Conservation (phyloP, 306 rosid genomes). For the Quercus rubra region DNA sequence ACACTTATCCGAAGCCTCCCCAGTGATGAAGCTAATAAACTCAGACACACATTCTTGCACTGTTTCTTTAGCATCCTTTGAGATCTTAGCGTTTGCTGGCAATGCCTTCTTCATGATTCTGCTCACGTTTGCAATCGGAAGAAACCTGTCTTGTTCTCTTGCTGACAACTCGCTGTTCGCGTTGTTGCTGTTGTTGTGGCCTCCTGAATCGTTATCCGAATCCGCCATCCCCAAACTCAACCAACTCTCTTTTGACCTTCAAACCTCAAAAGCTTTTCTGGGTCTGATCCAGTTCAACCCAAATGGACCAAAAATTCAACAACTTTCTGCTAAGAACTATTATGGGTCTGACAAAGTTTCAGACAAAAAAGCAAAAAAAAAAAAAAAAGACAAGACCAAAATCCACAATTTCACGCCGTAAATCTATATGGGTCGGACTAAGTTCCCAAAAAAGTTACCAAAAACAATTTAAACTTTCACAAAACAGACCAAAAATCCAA, state of each 20-base stretch:
- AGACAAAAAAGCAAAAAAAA: not conserved
- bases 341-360: not conserved
- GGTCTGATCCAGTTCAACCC: not conserved
- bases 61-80: constrained; percentile 67
- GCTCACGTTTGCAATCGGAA: constrained; percentile 78
- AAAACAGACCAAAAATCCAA: not conserved
- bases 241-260: not conserved
- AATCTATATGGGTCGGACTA: not conserved
- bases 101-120: constrained; percentile 71
- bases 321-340: not conserved
- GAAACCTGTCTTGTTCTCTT: constrained; percentile 57
- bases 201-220: constrained; percentile 75
- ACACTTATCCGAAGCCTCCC: constrained; percentile 71
- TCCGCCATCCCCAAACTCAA: constrained; percentile 45
- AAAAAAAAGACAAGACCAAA: not conserved
- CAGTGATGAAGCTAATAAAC: constrained; percentile 68
- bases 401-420: not conserved
- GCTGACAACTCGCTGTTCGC: constrained; percentile 38
- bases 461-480: not conserved
- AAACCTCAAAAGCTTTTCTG: not conserved
- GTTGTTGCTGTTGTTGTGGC: constrained; percentile 32
- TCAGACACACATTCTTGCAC: constrained; percentile 68
- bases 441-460: not conserved
- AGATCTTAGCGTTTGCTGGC: constrained; percentile 74
- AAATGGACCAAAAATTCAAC: not conserved